Evolutionary conservation across 805 yeast genomes (phyloP).

Genomic region (Schwanniomyces yamadae): DNA sequence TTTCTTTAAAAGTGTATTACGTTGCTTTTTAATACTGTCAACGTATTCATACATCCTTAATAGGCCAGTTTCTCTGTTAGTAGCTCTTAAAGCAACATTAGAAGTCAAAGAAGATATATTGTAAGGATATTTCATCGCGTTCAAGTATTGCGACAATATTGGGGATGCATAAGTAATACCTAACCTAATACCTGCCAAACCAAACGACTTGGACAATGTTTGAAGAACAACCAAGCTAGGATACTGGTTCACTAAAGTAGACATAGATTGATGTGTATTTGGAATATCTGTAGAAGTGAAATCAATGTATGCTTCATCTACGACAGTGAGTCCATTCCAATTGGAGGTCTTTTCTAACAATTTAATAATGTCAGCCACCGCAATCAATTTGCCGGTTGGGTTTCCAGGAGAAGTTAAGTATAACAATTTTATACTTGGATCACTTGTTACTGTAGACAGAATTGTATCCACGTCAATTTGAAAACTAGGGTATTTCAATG

Average conservation of each 20-base stretch:
- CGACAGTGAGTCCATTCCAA: constrained; percentile 78
- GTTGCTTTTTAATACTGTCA: constrained; percentile 50
- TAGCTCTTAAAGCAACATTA: constrained; percentile 71
- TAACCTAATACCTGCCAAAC: constrained; percentile 89
- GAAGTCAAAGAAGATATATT: constrained; percentile 84
- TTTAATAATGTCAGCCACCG: constrained; percentile 29
- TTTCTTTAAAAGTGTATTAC: constrained; percentile 51
- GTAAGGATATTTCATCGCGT: constrained; percentile 94
- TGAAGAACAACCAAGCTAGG: constrained; percentile 87
- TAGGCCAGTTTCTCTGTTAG: constrained; percentile 53
- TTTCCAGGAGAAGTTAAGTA: constrained; percentile 96
- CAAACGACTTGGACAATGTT: constrained; percentile 92
- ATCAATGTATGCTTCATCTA: constrained; percentile 95
- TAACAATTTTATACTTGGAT: constrained; percentile 65
- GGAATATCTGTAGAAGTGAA: constrained; percentile 42
- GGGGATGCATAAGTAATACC: constrained; percentile 74
- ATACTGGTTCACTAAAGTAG: constrained; percentile 76
- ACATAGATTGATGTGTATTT: constrained; percentile 43
- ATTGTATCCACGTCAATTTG: constrained; percentile 58
- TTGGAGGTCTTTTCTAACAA: constrained; percentile 49
- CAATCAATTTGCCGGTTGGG: constrained; percentile 77
- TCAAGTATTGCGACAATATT: constrained; percentile 64
- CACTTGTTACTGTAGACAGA: constrained; percentile 49
- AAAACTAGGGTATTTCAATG: constrained; percentile 54
- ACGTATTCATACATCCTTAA: constrained; percentile 57